Evolutionary conservation across 768 basidiomycete genomes (phyloP).

Genomic region (Rhodotorula sphaerocarpa): DNA sequence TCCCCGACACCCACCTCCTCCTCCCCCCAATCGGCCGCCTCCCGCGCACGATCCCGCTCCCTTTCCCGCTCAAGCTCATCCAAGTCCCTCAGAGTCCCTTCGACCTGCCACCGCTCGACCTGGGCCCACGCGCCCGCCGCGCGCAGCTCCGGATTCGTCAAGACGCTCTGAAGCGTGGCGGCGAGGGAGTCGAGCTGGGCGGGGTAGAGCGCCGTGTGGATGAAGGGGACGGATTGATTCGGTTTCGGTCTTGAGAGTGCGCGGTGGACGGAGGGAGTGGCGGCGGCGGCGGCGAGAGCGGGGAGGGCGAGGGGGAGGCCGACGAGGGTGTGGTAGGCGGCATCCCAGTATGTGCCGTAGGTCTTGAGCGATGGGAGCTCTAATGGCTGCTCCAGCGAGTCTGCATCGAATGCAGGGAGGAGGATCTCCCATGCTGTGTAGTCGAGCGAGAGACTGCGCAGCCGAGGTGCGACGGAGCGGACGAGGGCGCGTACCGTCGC

Average conservation of each 20-base stretch:
- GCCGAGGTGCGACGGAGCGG: background rate
- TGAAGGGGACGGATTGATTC: background rate
- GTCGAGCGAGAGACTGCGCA: slow-evolving; percentile 11
- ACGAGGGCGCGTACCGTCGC: background rate
- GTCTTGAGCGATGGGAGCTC: background rate
- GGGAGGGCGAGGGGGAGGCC: background rate
- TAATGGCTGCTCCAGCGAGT: no score
- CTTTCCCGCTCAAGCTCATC: background rate
- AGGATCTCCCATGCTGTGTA: background rate
- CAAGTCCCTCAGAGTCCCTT: background rate
- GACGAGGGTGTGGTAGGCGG: slow-evolving; percentile 6
- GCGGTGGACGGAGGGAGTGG: background rate
- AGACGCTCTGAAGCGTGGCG: background rate
- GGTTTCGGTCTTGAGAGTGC: no score
- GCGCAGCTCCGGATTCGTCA: background rate
- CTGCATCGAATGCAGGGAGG: background rate
- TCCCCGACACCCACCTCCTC: no score
- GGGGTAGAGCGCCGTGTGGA: slow-evolving; percentile 20
- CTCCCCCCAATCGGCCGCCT: no score
- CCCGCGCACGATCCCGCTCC: no score
- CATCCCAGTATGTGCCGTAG: slow-evolving; percentile 17
- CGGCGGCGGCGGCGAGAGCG: background rate
- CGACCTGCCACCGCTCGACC: slow-evolving; percentile 1
- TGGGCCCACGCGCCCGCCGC: background rate
- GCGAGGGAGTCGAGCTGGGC: background rate